Percentiles rank a stretch among this genome's conserved stretches.
These are phyloP conservation scores for Inonotus obliquus DNA, from an alignment of 1,284 basidiomycete genomes.

Conservation along the genomic window DNA sequence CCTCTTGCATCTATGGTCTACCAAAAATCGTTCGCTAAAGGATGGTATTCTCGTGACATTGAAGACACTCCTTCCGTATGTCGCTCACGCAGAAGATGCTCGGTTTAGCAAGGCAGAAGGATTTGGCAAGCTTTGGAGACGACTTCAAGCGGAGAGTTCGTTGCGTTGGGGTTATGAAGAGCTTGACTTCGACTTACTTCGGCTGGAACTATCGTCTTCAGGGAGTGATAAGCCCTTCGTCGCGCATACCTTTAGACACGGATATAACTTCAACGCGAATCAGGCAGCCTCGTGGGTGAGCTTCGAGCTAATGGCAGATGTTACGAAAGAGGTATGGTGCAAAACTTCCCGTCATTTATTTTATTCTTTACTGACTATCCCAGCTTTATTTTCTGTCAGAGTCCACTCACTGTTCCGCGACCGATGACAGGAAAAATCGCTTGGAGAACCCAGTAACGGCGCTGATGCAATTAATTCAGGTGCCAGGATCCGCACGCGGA, in stretches of 20 bases:
- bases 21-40: conserved; percentile 67
- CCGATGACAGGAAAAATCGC: conserved; percentile 44
- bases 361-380: conserved; percentile 20
- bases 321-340: conserved; percentile 59
- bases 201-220: conserved; percentile 41
- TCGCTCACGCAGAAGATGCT: conserved; percentile 34
- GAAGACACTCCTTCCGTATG: conserved; percentile 66
- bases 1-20: conserved; percentile 69
- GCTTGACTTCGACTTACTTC: conserved; percentile 61
- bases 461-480: conserved; percentile 50
- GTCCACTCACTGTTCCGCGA: conserved; percentile 40
- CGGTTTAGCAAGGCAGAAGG: conserved; percentile 32
- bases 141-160: conserved; percentile 58
- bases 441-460: conserved; percentile 55
- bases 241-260: conserved; percentile 62
- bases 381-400: conserved; percentile 64
- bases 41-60: conserved; percentile 66
- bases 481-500: conserved; percentile 32
- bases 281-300: conserved; percentile 80
- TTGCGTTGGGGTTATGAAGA: conserved; percentile 57
- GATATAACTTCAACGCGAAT: conserved; percentile 62
- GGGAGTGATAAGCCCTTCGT: conserved; percentile 42
- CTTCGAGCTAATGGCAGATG: conserved; percentile 82
- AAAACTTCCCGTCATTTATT: conserved; percentile 11
- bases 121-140: conserved; percentile 47